Evolutionary conservation across 768 basidiomycete genomes (phyloP).

Genomic region (Dioszegia aurantiaca): DNA sequence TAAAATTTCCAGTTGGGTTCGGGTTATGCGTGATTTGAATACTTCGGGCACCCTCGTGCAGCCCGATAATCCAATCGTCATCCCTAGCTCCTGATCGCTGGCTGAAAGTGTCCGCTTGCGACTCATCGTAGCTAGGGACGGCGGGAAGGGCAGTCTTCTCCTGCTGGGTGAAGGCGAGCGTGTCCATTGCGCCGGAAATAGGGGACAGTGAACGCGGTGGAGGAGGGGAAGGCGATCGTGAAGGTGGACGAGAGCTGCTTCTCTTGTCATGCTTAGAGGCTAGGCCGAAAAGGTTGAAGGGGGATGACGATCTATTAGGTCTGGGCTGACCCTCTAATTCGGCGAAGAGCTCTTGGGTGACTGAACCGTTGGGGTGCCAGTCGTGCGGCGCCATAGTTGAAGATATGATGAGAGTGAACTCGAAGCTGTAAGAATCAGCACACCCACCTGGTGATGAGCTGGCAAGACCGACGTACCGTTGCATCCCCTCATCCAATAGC

Average conservation of each 20-base stretch:
- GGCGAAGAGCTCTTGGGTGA: constrained; percentile 30
- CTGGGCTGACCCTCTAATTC: constrained; percentile 28
- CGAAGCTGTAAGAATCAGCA: constrained; percentile 22
- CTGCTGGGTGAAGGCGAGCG: constrained; percentile 21
- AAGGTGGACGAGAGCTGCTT: constrained; percentile 16
- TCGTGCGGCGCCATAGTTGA: constrained; percentile 37
- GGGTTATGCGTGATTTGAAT: constrained; percentile 26
- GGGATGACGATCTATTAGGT: background rate
- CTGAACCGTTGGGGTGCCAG: constrained; percentile 26
- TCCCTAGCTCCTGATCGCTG: background rate
- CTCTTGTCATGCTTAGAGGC: constrained; percentile 3
- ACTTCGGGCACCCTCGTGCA: background rate
- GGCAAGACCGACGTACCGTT: constrained; percentile 20
- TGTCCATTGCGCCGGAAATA: constrained; percentile 4
- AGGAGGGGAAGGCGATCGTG: constrained; percentile 10
- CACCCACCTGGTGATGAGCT: background rate
- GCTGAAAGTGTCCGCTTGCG: background rate
- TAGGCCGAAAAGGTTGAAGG: constrained; percentile 4
- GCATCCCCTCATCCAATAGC: constrained; percentile 35
- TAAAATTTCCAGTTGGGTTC: constrained; percentile 18
- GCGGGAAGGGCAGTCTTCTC: constrained; percentile 7
- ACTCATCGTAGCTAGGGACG: constrained; percentile 19
- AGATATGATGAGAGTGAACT: constrained; percentile 37
- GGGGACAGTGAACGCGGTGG: background rate
- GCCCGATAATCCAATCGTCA: constrained; percentile 27